Evolutionary conservation across 2,329 filamentous ascomycete genomes (phyloP), one percentile per base, ranked within the genome.

Genomic region (Penicillium brevicompactum): DNA sequence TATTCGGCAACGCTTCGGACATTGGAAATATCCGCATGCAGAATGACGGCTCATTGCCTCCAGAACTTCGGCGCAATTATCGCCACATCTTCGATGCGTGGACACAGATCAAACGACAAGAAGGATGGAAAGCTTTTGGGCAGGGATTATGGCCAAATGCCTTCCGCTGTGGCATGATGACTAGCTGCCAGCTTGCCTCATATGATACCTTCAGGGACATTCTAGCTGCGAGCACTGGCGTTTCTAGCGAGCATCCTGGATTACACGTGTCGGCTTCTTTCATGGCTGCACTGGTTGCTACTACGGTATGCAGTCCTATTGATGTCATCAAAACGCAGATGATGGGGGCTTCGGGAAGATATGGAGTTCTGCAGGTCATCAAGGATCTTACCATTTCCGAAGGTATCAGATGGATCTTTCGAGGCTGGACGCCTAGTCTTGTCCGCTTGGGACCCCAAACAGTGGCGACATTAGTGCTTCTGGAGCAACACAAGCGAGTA

Each of bases 241-340:
- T 92, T 67, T 65, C 75, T 43, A 83, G 78, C 24, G 87, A 95
- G 67, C 86, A 82, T 58, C 79, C 91, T n/a, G 81, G 82, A 6
- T 91, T 90, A 13, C 91, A 96, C 72, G 91, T 95, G 67, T 82
- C 85, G 0, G 88, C 91, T 2, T 90, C 86, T 0, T 86, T 94
- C 65, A 75, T 92, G 56, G 90, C 90, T 1, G 91, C 91, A 9
- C 86, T 95, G 57, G 87, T 92, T 6, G 91, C 91, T 4, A 93
- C 91, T 1, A 94, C 91, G 0, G 84, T 93, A 11, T 94, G 90
- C 62, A 91, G 87, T 54, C 91, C 91, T 0, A 87, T 95, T 48
- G 91, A 95, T 73, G 91, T 96, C 30, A 87, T 96, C 76, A 95
- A 95, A 81, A 96, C 91, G 9, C 82, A 90, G 22, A 84, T 95